Conservation (phyloP, 306 rosid species). For the Medicago lupulina region DNA sequence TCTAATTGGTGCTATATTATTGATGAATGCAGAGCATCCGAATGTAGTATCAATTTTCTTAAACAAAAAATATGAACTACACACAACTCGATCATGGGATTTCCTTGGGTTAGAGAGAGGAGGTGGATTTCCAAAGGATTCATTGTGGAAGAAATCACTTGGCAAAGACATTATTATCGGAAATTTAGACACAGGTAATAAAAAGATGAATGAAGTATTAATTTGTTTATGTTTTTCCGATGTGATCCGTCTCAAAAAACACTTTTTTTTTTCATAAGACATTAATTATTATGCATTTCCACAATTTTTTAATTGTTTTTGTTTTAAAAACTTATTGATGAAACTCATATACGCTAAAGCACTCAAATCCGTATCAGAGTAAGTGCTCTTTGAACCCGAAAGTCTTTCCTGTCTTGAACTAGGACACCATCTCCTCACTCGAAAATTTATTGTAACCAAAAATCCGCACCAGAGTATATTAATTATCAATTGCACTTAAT, state of each 20-base stretch:
- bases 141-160: conserved; percentile 57
- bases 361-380: no score
- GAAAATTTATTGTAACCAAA: no score
- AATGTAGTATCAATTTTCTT: conserved; percentile 60
- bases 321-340: no score
- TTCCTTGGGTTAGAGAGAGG: conserved; percentile 56
- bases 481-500: no score
- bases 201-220: neutral
- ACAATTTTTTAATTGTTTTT: no score
- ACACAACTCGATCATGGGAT: conserved; percentile 76
- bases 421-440: no score
- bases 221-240: neutral
- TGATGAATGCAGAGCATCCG: conserved; percentile 53
- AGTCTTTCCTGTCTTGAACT: no score
- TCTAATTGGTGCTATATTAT: neutral
- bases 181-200: conserved; percentile 73
- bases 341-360: no score
- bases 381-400: no score
- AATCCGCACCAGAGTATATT: no score
- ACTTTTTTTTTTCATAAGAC: neutral
- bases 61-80: conserved; percentile 50
- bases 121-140: conserved; percentile 22
- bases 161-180: conserved; percentile 73
- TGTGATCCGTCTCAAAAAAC: no score
- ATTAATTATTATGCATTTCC: neutral